Percentiles rank a stretch among this genome's conserved stretches.
phyloP scores from a whole-genome alignment of 352 stramenopile species.

The Phytophthora fragariae region DNA sequence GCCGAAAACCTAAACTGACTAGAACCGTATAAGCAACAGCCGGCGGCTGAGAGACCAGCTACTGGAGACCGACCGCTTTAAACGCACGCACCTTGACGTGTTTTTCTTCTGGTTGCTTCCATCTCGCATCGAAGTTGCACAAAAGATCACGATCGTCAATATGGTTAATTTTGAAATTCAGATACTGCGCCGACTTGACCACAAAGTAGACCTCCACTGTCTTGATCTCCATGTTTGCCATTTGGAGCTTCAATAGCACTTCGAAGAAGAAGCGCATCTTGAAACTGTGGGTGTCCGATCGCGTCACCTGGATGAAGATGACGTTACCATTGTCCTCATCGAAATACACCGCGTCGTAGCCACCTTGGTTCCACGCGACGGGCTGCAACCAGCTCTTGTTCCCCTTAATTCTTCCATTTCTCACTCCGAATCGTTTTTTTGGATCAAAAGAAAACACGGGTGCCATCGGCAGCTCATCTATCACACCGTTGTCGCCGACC shows the following conservation, averaged over 20 bases:
- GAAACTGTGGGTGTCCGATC: conserved; percentile 34
- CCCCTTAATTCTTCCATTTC: conserved; percentile 23
- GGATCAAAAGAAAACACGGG: conserved; percentile 10
- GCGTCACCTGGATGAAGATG: conserved; percentile 37
- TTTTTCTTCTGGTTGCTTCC: not conserved
- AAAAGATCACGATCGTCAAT: conserved; percentile 6
- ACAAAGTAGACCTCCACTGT: conserved; percentile 24
- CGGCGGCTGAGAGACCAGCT: too few species aligned
- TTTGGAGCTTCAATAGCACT: conserved; percentile 33
- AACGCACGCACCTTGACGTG: conserved; percentile 12
- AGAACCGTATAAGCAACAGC: too few species aligned
- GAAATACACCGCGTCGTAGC: conserved; percentile 43
- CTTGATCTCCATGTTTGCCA: not conserved
- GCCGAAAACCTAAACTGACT: too few species aligned
- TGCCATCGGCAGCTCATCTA: conserved; percentile 9
- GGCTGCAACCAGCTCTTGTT: conserved; percentile 38
- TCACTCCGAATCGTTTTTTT: conserved; percentile 22
- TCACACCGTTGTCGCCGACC: not conserved
- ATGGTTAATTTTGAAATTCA: not conserved
- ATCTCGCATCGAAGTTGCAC: not conserved
- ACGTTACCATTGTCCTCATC: conserved; percentile 26
- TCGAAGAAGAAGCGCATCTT: conserved; percentile 36
- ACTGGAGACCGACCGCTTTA: too few species aligned
- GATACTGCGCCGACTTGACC: conserved; percentile 6
- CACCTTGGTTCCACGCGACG: conserved; percentile 36